A percentile compares a stretch with the other conserved stretches of the same genome.
These are phyloP conservation scores for Xylaria hypoxylon DNA, from an alignment of 2,329 filamentous ascomycete genomes.

Conservation along the genomic window DNA sequence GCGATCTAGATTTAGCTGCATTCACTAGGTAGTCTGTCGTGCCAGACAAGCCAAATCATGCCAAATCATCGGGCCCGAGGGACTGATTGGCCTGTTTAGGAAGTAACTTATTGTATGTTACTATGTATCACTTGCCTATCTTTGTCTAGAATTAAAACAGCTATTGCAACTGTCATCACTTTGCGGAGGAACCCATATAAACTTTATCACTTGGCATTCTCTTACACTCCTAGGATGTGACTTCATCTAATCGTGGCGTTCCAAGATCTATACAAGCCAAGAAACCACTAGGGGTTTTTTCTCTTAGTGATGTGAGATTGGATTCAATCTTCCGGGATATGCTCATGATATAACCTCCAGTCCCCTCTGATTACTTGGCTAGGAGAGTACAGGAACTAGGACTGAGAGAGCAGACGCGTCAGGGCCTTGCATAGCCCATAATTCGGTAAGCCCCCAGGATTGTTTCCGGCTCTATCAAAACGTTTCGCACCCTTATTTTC, in stretches of 20 bases:
- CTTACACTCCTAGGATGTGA: conserved; percentile 11
- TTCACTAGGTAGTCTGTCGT: conserved; percentile 1
- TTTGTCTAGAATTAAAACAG: not conserved
- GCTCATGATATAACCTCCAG: conserved; percentile 11
- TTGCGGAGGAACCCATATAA: conserved; percentile 22
- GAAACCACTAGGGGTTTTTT: not conserved
- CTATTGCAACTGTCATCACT: conserved; percentile 14
- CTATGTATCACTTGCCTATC: conserved; percentile 23
- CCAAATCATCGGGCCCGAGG: not conserved
- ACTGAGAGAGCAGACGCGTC: not conserved
- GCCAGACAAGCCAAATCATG: not conserved
- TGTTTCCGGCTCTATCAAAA: conserved; percentile 6
- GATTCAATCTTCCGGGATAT: not conserved
- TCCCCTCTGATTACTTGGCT: not conserved
- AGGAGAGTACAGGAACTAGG: not conserved
- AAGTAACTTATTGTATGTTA: conserved; percentile 17
- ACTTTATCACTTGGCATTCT: conserved; percentile 21
- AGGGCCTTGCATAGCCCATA: not conserved
- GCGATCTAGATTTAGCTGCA: not conserved
- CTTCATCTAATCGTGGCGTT: conserved; percentile 30
- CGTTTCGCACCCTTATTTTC: not conserved
- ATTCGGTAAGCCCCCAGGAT: conserved; percentile 2
- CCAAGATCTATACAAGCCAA: conserved; percentile 17
- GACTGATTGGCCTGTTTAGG: conserved; percentile 8
- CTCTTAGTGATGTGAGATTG: conserved; percentile 4